Evolutionary conservation across 2,329 filamentous ascomycete species (phyloP), one percentile per base, ranked within the genome.

Genomic region (Ascochyta clinopodiicola): DNA sequence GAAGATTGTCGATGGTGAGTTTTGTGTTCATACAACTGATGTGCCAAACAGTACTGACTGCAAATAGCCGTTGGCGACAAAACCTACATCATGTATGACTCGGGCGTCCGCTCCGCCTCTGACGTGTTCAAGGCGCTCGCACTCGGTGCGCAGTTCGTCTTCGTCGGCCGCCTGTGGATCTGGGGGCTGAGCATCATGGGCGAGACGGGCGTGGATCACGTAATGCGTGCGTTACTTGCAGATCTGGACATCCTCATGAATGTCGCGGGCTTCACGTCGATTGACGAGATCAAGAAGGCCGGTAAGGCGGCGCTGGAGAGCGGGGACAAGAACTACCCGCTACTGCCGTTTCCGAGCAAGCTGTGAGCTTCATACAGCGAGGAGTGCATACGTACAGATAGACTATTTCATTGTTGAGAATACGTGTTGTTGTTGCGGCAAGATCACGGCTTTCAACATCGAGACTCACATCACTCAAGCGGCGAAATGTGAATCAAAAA

Each of bases 181-280:
- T 88, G 81, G 79, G 85, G 81, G 0, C 67, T 88, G 9, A 80
- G 80, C 36, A 85, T 86, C 51, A 83, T 82, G 71, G 85, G 86
- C 10, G 84, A 88, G 68, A 74, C 81, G 27, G 85, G 85, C 1
- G 85, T 88, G 1, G 72, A 82, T 0, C 85, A 88, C 72, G 83
- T 88, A 7, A 81, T 88, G 79, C 85, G 84, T 72, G 78, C 78
- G n/a, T 67, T 88, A 24, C 69, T 88, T 45, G 85, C 84, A 0
- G 85, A 88, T 50, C 79, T 88, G 31, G 84, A 88, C 67, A 86
- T 87, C 38, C 56, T 86, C 53, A 82, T 88, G 80, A 84, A 83
- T 44, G 82, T 86, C 2, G 81, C 79, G 17, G 85, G 86, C 0
- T 84, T 82, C 57, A 80, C 81, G 43, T 79, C 75, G 35, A 70